Base-by-base conservation (phyloP, 495 filamentous ascomycete species). In the Thermothielavioides terrestris region DNA sequence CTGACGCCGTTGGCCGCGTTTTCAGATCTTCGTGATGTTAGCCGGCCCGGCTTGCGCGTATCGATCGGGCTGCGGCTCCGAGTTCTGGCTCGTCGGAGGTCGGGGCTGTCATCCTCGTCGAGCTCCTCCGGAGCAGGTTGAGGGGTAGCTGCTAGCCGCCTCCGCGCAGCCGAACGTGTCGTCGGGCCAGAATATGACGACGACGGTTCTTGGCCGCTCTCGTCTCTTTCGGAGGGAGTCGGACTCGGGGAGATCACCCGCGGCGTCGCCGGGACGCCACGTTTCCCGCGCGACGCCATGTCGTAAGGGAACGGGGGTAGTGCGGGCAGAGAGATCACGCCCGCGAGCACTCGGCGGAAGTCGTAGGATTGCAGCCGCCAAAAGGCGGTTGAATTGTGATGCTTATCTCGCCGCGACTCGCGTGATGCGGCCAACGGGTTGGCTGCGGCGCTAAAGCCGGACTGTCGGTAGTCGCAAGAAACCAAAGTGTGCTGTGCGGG, bases 181-280 rank as follows among this genome's bases (percentile, higher is more conserved):
- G 76, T 70, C 12, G 84, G 84, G 14, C 75, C 81, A 50, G 67
- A 66, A 63, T 84, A 52, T 2, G 30, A 41, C 6, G 49, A 31
- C 2, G 34, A 84, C n/a, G n/a, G n/a, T 38, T 63, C 69, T 51
- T 77, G 64, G 12, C 55, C 66, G 59, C 30, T 71, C 58, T 53
- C 66, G 21, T 67, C 68, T 21, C 53, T 58, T 42, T 84, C 81
- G 39, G 81, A 80, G 14, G 79, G 74, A 1, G 81, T 76, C 42
- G 82, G 83, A 21, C 80, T 80, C 20, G 84, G 83, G 18, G 82
- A 84, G 47, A 82, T 85, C 58, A 86, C 78, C 56, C 83, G 77
- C 17, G 57, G 57, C 12, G 47, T 60, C 7, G 36, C 47, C 20
- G 53, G 50, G 21, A 60, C 42, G 35, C 20, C 52, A 20, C 45